phyloP scores from a whole-genome alignment of 768 basidiomycete genomes.

The Mycena filopes region DNA sequence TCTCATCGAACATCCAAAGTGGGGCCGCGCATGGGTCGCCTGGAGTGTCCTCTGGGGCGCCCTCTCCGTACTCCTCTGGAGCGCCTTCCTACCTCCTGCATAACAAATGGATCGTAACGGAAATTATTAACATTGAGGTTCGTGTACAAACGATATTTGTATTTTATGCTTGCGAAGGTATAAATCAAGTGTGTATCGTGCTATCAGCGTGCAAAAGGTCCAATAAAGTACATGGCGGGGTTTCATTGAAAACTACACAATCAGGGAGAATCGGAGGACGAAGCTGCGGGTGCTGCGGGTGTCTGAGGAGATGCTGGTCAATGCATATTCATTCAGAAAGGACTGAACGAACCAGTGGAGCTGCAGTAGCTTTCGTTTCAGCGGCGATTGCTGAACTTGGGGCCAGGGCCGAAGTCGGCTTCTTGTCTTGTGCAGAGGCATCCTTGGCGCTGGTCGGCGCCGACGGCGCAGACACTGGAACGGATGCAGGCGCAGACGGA shows the following conservation, averaged over 20 bases:
- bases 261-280: constrained; percentile 17
- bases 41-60: constrained; percentile 87
- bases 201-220: constrained; percentile 13
- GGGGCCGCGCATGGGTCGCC: constrained; percentile 71
- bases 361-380: constrained; percentile 18
- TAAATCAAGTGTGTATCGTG: constrained; percentile 11
- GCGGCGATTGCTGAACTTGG: not conserved
- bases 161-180: constrained; percentile 15
- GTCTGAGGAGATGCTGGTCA: not conserved
- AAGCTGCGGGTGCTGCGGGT: constrained; percentile 3
- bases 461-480: constrained; percentile 6
- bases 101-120: constrained; percentile 41
- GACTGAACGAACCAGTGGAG: constrained; percentile 7
- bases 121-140: constrained; percentile 17
- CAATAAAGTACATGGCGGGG: constrained; percentile 20
- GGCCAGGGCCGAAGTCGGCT: not conserved
- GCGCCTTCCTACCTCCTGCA: constrained; percentile 91
- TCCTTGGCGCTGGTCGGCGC: constrained; percentile 7
- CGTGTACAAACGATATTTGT: constrained; percentile 23
- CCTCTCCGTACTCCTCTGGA: constrained; percentile 80
- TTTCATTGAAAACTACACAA: constrained; percentile 5
- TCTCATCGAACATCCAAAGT: constrained; percentile 56
- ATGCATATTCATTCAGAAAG: not conserved
- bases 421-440: not conserved
- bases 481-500: constrained; percentile 12